phyloP scores from a whole-genome alignment of 2,329 filamentous ascomycete species.

The Diaporthe ampelina region DNA sequence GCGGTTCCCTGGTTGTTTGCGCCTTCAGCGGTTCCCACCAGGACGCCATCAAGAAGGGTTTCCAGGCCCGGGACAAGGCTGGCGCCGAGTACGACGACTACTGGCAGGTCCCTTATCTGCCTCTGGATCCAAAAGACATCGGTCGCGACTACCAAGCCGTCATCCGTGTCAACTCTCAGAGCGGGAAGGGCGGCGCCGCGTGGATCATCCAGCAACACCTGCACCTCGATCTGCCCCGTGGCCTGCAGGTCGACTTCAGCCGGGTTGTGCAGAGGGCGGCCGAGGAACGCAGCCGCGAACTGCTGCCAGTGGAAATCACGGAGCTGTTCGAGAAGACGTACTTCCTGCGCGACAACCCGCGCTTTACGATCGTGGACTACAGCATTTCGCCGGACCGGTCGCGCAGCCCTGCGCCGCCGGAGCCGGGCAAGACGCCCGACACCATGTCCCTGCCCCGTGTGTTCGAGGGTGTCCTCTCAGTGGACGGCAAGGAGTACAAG shows the following conservation, averaged over 20 bases:
- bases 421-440: constrained; percentile 78
- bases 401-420: constrained; percentile 77
- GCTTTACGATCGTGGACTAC: constrained; percentile 92
- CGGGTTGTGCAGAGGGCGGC: constrained; percentile 86
- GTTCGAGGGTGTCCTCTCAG: constrained; percentile 87
- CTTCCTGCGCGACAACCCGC: constrained; percentile 84
- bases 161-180: constrained; percentile 97
- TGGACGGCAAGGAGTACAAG: constrained; percentile 84
- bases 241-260: constrained; percentile 92
- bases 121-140: constrained; percentile 92
- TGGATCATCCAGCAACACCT: constrained; percentile 94
- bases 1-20: constrained; percentile 90
- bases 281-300: constrained; percentile 85
- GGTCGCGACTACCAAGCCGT: constrained; percentile 98
- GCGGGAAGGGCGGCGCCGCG: constrained; percentile 92
- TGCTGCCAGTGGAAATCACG: constrained; percentile 86
- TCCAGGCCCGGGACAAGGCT: constrained; percentile 76
- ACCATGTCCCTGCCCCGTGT: constrained; percentile 84
- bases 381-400: constrained; percentile 89
- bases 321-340: constrained; percentile 91
- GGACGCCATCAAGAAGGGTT: constrained; percentile 96
- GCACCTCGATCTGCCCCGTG: constrained; percentile 91
- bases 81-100: constrained; percentile 72
- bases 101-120: constrained; percentile 93
- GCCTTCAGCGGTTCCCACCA: constrained; percentile 95